These are phyloP conservation scores for Ricinus communis DNA, from an alignment of 345 rosid genomes.

Conservation along the genomic window DNA sequence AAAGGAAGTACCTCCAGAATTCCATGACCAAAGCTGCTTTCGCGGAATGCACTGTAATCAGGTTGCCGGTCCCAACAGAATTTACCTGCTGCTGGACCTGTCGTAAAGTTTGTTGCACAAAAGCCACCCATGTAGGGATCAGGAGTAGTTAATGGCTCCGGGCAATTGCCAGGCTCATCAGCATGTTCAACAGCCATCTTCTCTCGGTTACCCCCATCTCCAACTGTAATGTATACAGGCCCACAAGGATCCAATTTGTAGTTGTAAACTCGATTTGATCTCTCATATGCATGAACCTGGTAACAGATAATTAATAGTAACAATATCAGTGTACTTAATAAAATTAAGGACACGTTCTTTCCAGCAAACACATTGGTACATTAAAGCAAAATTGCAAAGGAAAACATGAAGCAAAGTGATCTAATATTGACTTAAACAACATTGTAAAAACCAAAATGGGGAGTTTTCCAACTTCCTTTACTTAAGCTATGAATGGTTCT, in stretches of 20 bases:
- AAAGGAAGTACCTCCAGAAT: constrained; percentile 91
- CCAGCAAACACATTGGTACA: neutral
- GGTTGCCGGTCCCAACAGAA: constrained; percentile 95
- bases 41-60: constrained; percentile 84
- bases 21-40: constrained; percentile 95
- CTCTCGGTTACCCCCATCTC: constrained; percentile 80
- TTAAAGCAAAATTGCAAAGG: too few relatives aligned
- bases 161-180: constrained; percentile 88
- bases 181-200: constrained; percentile 64
- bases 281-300: constrained; percentile 92
- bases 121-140: constrained; percentile 52
- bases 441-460: neutral
- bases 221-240: constrained; percentile 69
- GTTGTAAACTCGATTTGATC: constrained; percentile 85
- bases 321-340: neutral
- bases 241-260: constrained; percentile 80
- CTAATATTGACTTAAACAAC: too few relatives aligned
- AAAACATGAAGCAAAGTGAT: too few relatives aligned
- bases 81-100: constrained; percentile 59
- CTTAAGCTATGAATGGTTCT: neutral
- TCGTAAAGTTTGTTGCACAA: constrained; percentile 75
- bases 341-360: neutral
- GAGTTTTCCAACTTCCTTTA: neutral
- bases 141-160: constrained; percentile 55
- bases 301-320: constrained; percentile 1